Evolutionary conservation across 2,329 filamentous ascomycete genomes (phyloP).

Genomic region (Botrytis hyacinthi): DNA sequence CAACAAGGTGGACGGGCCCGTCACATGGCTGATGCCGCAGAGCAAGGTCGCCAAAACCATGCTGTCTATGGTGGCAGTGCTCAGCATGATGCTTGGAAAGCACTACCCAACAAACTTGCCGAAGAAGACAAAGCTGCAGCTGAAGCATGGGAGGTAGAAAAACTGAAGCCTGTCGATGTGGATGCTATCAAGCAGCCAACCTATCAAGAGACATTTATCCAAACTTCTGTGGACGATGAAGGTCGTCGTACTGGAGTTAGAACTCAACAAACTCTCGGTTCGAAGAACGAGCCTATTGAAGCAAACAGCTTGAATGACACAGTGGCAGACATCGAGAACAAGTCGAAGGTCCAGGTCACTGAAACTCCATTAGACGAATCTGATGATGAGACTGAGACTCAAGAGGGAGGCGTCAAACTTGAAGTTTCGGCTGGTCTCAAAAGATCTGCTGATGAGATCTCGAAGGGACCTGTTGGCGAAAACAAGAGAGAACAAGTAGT

Average conservation of each 20-base stretch:
- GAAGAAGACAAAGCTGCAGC: slow-evolving; percentile 32
- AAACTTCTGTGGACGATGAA: slow-evolving; percentile 38
- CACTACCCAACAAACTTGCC: slow-evolving; percentile 29
- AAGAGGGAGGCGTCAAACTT: slow-evolving; percentile 18
- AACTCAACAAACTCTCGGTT: slow-evolving; percentile 20
- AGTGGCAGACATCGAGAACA: neutral
- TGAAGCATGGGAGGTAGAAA: slow-evolving; percentile 24
- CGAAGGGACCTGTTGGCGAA: slow-evolving; percentile 15
- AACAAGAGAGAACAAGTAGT: slow-evolving; percentile 2
- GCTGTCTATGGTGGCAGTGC: slow-evolving; percentile 18
- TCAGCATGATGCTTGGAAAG: slow-evolving; percentile 31
- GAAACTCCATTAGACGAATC: slow-evolving; percentile 7
- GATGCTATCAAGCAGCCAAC: slow-evolving; percentile 25
- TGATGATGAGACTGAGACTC: slow-evolving; percentile 12
- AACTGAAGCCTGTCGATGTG: slow-evolving; percentile 14
- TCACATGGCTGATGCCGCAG: slow-evolving; percentile 7
- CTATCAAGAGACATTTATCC: slow-evolving; percentile 36
- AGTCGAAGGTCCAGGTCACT: neutral
- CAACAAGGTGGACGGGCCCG: neutral
- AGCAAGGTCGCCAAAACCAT: slow-evolving; percentile 5
- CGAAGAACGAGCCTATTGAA: slow-evolving; percentile 11
- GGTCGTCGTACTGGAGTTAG: slow-evolving; percentile 30
- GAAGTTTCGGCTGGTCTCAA: slow-evolving; percentile 15
- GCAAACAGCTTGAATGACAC: neutral
- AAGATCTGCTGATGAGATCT: slow-evolving; percentile 24